Base-by-base conservation (phyloP, 1,284 basidiomycete genomes). In the Ceratobasidium sp. region DNA sequence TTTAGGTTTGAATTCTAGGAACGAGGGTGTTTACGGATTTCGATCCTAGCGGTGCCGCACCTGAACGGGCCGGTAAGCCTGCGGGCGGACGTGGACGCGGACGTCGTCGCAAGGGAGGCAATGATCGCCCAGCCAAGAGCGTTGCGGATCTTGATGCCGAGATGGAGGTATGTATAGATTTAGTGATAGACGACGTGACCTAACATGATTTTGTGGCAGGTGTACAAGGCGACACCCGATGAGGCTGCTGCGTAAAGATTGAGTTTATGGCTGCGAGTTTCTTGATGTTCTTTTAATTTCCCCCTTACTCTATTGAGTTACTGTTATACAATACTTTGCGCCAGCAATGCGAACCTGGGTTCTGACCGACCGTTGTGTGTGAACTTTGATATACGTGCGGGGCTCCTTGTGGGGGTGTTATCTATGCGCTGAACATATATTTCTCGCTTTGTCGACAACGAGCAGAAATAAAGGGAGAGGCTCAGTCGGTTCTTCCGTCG, bases 101-200 rank as follows among this genome's bases (percentile, higher is more conserved):
- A 71, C 82, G 83, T 60, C 83, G 83, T 75, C 78, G 79, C 45
- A 78, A 76, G 50, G 74, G 78, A 52, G 76, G 75, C 26, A 77
- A 81, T 67, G 79, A 81, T n/a, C 80, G 84, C 34, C 82, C 83
- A 30, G 80, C 82, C 77, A 86, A 85, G 81, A 84, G 84, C 34
- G 82, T 82, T 48, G 85, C 85, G 80, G 85, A 82, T 79, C 85
- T 82, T 76, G 87, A 80, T 83, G 90, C 85, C 58, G 86, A 85
- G 89, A 90, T 86, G 85, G 82, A 79, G 76, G 80, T 91, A 91
- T 87, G 94, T 67, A 23, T 30, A 26, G 18, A 32, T 30, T 3
- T n/a, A 23, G 26, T 5, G 34, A 28, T 62, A 30, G 28, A 1
- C 23, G 60, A n/a, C 12, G 48, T 46, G 41, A 48, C 9, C 32